Evolutionary conservation across 805 yeast species (phyloP), one percentile per base, ranked within the genome.

Genomic region (Saccharomycopsis fermentans): DNA sequence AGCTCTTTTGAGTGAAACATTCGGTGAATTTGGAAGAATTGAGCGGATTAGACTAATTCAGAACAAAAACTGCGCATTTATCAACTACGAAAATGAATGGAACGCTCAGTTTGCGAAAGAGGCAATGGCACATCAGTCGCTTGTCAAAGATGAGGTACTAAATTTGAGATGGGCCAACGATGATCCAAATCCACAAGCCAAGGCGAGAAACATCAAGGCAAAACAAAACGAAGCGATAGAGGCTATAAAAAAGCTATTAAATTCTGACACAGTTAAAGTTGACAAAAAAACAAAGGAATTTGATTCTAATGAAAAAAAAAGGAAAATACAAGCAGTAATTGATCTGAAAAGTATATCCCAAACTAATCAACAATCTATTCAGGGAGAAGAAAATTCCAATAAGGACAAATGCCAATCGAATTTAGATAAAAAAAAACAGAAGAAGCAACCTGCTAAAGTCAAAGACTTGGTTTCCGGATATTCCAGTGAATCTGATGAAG

Each of bases 101-200:
- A 84, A 80, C 67, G 97, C 97, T 0, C 97, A 92, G 69, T 94
- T 92, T 75, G 96, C 97, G 0, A 88, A 89, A 66, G 98, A 92
- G 69, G 96, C 96, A 1, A 89, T 92, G 96, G 81, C 85, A 43
- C 84, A 84, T 51, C 98, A 92, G 69, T 78, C 87, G 8, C 68
- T 91, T 6, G 78, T 83, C 56, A 82, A 79, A 50, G 78, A 80
- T 59, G 96, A 87, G 62, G 78, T 84, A 0, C 70, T 91, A 51
- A 79, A 77, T 60, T 80, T 91, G 1, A 77, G 88, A 63, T 91
- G 98, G 98, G 96, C 97, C 0, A 82, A 81, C 61, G 92, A 87
- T 50, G 96, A 90, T 69, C 95, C 96, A 1, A 86, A 85, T 66
- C 94, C 94, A 0, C 71, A 70, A 3, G 84, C 88, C 3, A 79